Evolutionary conservation across 2,329 filamentous ascomycete species (phyloP).

Genomic region (Rutstroemia sp.): DNA sequence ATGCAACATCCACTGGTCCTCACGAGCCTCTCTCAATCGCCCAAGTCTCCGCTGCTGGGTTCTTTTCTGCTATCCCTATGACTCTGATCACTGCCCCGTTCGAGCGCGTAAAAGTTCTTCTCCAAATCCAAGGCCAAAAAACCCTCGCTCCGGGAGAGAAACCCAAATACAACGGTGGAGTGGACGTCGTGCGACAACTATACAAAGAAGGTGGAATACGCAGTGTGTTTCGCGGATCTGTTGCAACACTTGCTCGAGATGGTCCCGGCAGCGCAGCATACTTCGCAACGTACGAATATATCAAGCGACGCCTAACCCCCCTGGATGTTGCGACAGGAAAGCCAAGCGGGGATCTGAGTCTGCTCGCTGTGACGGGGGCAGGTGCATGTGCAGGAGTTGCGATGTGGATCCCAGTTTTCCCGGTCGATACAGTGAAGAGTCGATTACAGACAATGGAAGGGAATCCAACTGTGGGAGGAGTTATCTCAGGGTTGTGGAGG

Average conservation of each 20-base stretch:
- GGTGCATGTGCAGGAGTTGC: constrained; percentile 88
- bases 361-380: constrained; percentile 76
- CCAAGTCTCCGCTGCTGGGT: constrained; percentile 86
- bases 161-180: constrained; percentile 78
- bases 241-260: constrained; percentile 88
- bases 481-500: constrained; percentile 75
- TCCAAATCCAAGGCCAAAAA: constrained; percentile 95
- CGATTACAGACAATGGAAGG: constrained; percentile 87
- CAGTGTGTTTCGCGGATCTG: constrained; percentile 85
- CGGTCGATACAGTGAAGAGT: constrained; percentile 93
- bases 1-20: constrained; percentile 51
- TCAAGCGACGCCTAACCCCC: constrained; percentile 82
- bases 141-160: constrained; percentile 79
- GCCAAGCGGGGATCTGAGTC: constrained; percentile 67
- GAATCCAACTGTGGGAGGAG: constrained; percentile 70
- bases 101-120: constrained; percentile 96
- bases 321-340: constrained; percentile 67
- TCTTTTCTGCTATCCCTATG: constrained; percentile 97
- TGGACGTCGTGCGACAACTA: constrained; percentile 88
- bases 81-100: constrained; percentile 98
- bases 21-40: constrained; percentile 70
- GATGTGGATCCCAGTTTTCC: constrained; percentile 99
- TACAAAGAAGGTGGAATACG: constrained; percentile 86
- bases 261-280: constrained; percentile 91
- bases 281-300: constrained; percentile 94